phyloP scores from a whole-genome alignment of 108 stramenopile genomes.

The Nitzschia sp. region DNA sequence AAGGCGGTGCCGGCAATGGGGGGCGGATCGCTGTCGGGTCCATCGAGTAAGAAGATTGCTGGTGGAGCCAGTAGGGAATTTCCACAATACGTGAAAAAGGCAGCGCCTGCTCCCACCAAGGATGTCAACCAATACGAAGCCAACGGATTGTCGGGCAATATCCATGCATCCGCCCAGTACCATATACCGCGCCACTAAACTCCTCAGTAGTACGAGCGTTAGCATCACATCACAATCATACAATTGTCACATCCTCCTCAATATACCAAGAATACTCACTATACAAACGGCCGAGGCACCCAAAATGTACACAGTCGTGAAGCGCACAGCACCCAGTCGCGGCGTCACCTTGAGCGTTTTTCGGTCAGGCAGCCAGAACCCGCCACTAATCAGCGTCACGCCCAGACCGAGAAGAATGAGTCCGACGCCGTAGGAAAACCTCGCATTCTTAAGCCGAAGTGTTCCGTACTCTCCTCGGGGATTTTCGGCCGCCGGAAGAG shows the following conservation, averaged over 20 bases:
- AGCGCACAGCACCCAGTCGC: conserved; percentile 1
- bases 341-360: conserved; percentile 2
- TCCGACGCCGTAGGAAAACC: conserved; percentile 22
- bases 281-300: conserved; percentile 12
- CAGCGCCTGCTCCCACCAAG: conserved; percentile 10
- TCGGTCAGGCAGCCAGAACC: conserved; percentile 9
- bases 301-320: conserved; percentile 22
- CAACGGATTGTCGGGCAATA: conserved; percentile 12
- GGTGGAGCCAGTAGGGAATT: conserved; percentile 33
- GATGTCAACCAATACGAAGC: conserved; percentile 21
- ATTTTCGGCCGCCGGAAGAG: not conserved
- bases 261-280: too few relatives aligned
- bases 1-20: conserved; percentile 32
- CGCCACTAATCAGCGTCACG: conserved; percentile 7
- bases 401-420: conserved; percentile 13
- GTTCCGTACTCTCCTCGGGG: not conserved
- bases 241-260: too few relatives aligned
- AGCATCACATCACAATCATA: too few relatives aligned
- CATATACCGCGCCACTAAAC: conserved; percentile 41
- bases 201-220: too few relatives aligned
- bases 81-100: conserved; percentile 5
- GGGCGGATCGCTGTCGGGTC: conserved; percentile 26
- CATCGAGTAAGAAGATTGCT: conserved; percentile 39
- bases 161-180: conserved; percentile 32
- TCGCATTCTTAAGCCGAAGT: conserved; percentile 16